Base-by-base conservation (phyloP, 2,329 filamentous ascomycete genomes). In the Chaetomiaceae sp. region DNA sequence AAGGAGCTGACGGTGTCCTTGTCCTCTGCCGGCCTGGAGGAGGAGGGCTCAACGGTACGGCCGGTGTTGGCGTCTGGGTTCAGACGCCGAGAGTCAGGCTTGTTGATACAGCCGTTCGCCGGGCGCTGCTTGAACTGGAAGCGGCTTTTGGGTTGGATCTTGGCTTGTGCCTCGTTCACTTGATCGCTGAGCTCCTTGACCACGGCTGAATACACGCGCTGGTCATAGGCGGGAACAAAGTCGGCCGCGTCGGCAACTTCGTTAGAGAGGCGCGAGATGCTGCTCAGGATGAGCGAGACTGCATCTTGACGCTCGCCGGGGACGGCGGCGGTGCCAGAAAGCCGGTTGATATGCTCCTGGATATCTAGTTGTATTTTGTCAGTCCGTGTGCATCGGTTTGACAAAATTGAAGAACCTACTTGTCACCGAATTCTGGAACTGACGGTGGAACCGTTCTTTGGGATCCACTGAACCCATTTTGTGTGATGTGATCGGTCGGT, bases 191-290 rank as follows among this genome's bases (percentile, higher is more conserved):
- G 75, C 14, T 79, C 79, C 74, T 94, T 95, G 69, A 96, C 84
- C 20, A 87, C 81, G 82, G 90, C 62, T 9, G 85, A 81, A 66
- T 96, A 97, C 21, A 87, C 86, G 61, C 89, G 83, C 68, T 94
- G 89, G 64, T 97, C 94, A 66, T 96, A 95, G 7, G 90, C 84
- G 2, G 94, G 90, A 14, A 96, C 82, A 61, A 86, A 90, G 51
- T 85, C 84, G 1, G 87, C 82, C 0, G 89, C 87, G 70, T 96
- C 90, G 60, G 89, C 86, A 34, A 96, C 88, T 62, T 94, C 86
- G 58, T 86, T 87, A 1, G 90, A 90, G 14, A 97, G 78, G 53
- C 83, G 81, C 27, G 88, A 85, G 63, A 97, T 94, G 57, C 83
- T 82, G 14, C 87, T 84, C 13, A 95, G 78, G 60, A 90, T 86